Conservation (phyloP, 2,329 filamentous ascomycete species). For the Microcyclosporella mali region DNA sequence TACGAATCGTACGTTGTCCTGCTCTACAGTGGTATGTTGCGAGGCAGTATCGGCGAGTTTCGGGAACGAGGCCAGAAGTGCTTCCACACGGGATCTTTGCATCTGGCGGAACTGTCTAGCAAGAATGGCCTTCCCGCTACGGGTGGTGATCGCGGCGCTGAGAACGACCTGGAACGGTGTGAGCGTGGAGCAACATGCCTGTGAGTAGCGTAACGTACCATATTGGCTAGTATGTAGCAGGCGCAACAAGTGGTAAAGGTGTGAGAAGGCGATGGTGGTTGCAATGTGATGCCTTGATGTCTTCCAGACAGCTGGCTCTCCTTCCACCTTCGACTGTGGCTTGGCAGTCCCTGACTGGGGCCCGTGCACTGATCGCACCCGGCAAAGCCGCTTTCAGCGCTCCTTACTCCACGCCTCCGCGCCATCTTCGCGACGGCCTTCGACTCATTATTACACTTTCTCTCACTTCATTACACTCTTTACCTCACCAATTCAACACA, state of each 20-base stretch:
- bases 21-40: conserved; percentile 96
- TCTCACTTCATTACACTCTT: neutral
- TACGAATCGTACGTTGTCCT: conserved; percentile 98
- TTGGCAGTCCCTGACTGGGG: neutral
- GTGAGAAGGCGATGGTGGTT: too few relatives aligned
- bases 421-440: too few relatives aligned
- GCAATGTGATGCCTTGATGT: too few relatives aligned
- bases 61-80: conserved; percentile 90
- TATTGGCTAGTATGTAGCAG: neutral
- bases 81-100: conserved; percentile 92
- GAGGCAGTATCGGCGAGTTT: conserved; percentile 94
- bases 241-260: neutral
- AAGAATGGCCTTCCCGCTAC: conserved; percentile 95
- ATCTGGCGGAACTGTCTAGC: conserved; percentile 98
- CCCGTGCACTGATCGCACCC: neutral
- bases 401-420: neutral
- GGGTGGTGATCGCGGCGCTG: conserved; percentile 96
- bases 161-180: conserved; percentile 70
- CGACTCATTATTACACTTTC: neutral
- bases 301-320: neutral
- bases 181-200: conserved; percentile 1
- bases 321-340: neutral
- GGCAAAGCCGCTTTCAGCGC: neutral
- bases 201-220: neutral
- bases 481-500: neutral